Percentiles rank a stretch among this genome's conserved stretches.
phyloP scores from a whole-genome alignment of 2,329 filamentous ascomycete genomes.

The Raffaelea deltoideospora region DNA sequence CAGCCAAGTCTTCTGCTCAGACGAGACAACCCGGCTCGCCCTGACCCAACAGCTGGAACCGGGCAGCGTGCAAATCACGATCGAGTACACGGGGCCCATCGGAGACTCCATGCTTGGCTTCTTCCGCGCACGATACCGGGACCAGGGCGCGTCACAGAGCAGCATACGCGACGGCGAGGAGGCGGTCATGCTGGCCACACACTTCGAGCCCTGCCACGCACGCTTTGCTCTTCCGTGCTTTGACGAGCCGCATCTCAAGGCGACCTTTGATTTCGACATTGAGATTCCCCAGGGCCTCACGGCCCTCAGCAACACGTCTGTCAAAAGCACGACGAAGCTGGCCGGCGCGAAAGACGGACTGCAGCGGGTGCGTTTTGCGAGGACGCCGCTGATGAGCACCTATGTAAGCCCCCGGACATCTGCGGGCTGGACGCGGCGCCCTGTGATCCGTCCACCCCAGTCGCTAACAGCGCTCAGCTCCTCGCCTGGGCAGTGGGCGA shows the following conservation, averaged over 20 bases:
- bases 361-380: background rate
- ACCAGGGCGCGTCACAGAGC: background rate
- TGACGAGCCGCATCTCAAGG: conserved; percentile 92
- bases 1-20: too few relatives aligned
- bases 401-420: background rate
- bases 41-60: background rate
- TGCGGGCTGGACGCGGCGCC: too few relatives aligned
- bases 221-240: conserved; percentile 92
- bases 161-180: conserved; percentile 41
- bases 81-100: background rate
- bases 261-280: conserved; percentile 84
- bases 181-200: conserved; percentile 75
- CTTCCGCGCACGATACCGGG: background rate
- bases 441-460: background rate
- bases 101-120: background rate
- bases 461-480: conserved; percentile 51
- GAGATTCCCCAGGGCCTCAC: conserved; percentile 79
- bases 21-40: too few relatives aligned
- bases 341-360: conserved; percentile 40
- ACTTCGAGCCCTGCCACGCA: conserved; percentile 93
- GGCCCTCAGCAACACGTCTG: conserved; percentile 91
- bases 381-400: background rate
- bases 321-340: conserved; percentile 49
- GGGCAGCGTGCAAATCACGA: background rate
- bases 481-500: conserved; percentile 89